Evolutionary conservation across 2,329 filamentous ascomycete genomes (phyloP), one percentile per base, ranked within the genome.

Genomic region (Myriosclerotinia curreyana): DNA sequence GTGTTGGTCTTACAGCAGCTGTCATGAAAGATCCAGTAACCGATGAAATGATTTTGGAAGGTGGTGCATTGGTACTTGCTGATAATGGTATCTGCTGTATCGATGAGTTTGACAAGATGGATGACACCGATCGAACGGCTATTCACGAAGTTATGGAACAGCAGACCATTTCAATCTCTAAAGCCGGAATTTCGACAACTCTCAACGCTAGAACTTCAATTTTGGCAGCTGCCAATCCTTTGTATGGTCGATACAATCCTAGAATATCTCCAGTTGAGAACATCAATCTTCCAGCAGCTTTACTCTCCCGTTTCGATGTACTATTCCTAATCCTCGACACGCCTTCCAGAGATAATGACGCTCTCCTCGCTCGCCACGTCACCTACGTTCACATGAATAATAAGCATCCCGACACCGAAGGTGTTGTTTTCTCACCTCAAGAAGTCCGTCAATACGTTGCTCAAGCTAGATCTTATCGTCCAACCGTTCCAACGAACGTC

Each of bases 201-300:
- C 85, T 99, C 65, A 99, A 99, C 75, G 95, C 95, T 28, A 89
- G 95, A 67, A 98, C 95, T 25, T 96, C 92, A 0, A 96, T 99
- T 73, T 85, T 99, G 20, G 94, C 95, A 22, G 95, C 95, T 25
- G 95, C 95, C 70, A 99, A 99, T 79, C 95, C 95, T 65, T 85
- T 99, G 50, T 99, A 99, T 74, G 95, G 95, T 68, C 91, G 95
- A 67, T 99, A 99, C 82, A 99, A 99, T 79, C 95, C 95, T 64
- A 91, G 92, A 68, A 90, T 99, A 71, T 97, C 94, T 0, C 95
- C 95, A 0, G 93, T 99, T 34, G 95, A 99, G 77, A 99, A 99
- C 78, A 99, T 99, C 79, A 99, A 99, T 77, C 87, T 99, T 49
- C 95, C 95, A n/a, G 95, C 95, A 22, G 95, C 95, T 25, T 86